Evolutionary conservation across 208 protist species (phyloP).

Genomic region (Leptomonas pyrrhocoris): DNA sequence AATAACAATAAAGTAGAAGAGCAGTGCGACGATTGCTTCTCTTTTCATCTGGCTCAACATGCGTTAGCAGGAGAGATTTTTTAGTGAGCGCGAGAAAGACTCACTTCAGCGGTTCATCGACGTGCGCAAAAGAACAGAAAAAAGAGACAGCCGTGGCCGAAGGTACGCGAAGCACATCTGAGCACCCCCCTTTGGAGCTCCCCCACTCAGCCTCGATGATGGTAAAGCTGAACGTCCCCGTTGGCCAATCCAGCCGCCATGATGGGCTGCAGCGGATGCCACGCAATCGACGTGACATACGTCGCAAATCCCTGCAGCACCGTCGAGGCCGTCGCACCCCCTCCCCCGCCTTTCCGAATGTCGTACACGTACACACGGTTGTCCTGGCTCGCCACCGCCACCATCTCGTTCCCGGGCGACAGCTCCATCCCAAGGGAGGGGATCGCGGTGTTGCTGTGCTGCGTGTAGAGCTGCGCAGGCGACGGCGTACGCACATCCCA

Average conservation of each 20-base stretch:
- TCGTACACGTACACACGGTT: slow-evolving; percentile 74
- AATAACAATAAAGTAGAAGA: no score
- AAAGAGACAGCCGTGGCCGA: no score
- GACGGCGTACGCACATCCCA: slow-evolving; percentile 72
- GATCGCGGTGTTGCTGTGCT: slow-evolving; percentile 74
- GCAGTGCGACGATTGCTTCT: no score
- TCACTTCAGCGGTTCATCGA: no score
- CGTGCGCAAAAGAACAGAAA: no score
- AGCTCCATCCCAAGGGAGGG: slow-evolving; percentile 62
- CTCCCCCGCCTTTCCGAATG: slow-evolving; percentile 33
- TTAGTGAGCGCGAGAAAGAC: no score
- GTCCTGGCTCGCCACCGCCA: slow-evolving; percentile 84
- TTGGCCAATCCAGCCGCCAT: slow-evolving; percentile 54
- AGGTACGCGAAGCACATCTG: not conserved
- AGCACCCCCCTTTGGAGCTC: not conserved
- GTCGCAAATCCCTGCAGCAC: slow-evolving; percentile 37
- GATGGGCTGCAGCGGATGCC: slow-evolving; percentile 71
- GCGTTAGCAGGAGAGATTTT: no score
- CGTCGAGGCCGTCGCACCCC: slow-evolving; percentile 35
- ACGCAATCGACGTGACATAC: slow-evolving; percentile 59
- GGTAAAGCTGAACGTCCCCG: slow-evolving; percentile 27
- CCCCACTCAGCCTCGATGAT: not conserved
- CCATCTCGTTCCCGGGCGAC: slow-evolving; percentile 45
- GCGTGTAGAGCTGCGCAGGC: slow-evolving; percentile 64
- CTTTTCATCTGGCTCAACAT: no score